These are phyloP conservation scores for Gymnopilus junonius DNA, from an alignment of 768 basidiomycete species.

Conservation along the genomic window DNA sequence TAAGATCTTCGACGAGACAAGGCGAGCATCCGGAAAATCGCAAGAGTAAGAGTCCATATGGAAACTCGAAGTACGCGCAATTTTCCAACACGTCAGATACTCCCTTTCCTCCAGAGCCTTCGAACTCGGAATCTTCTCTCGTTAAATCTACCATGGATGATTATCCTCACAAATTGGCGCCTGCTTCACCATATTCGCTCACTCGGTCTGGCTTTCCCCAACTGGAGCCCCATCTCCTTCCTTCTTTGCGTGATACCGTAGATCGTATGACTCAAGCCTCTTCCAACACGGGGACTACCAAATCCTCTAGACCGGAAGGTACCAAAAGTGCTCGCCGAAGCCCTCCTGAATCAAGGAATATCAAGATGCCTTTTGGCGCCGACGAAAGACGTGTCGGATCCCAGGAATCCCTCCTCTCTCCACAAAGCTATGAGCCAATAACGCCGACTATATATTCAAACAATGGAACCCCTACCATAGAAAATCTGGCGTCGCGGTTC, in stretches of 20 bases:
- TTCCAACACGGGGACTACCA: slow-evolving; percentile 26
- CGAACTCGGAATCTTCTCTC: slow-evolving; percentile 16
- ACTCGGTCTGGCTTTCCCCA: slow-evolving; percentile 58
- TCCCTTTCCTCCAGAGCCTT: background rate
- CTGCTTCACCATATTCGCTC: slow-evolving; percentile 39
- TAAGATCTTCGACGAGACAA: background rate
- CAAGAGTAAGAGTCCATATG: background rate
- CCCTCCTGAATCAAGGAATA: slow-evolving; percentile 12
- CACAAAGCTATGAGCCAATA: background rate
- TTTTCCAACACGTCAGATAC: background rate
- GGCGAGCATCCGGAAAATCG: background rate
- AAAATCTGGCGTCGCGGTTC: slow-evolving; percentile 30
- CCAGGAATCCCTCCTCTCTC: slow-evolving; percentile 1
- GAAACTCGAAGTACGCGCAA: background rate
- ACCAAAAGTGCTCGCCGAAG: background rate
- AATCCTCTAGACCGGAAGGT: background rate
- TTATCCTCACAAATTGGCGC: slow-evolving; percentile 5
- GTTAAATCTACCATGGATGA: slow-evolving; percentile 6
- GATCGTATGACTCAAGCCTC: slow-evolving; percentile 72
- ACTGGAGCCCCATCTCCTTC: slow-evolving; percentile 67
- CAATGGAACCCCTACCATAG: slow-evolving; percentile 20
- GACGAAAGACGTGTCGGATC: slow-evolving; percentile 6
- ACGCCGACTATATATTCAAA: slow-evolving; percentile 14
- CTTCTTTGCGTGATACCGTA: slow-evolving; percentile 73
- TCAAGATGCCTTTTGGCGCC: background rate